Evolutionary conservation across 1,284 basidiomycete species (phyloP), one percentile per base, ranked within the genome.

Genomic region (Naganishia liquefaciens): DNA sequence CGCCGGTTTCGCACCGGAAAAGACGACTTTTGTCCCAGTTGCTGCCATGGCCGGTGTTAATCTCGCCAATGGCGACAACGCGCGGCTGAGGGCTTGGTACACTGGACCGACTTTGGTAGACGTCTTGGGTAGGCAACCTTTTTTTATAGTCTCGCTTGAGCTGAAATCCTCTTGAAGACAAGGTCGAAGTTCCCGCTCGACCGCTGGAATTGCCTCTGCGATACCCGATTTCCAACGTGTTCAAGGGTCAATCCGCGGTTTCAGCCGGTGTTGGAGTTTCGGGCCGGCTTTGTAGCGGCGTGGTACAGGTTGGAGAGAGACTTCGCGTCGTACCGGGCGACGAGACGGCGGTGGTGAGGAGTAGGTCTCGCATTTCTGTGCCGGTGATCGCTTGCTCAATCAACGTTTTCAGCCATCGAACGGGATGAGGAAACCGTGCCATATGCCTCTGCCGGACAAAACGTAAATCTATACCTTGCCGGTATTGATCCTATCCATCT

Each of bases 201-300:
- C 88, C 91, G 60, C 85, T 94, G 64, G 83, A 84, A 7, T 83
- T 86, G 0, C 88, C 94, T 0, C 77, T 97, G 42, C 86, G 96
- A 25, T 83, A 98, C 63, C 95, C 95, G 0, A 85, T 99, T 23
- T 90, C 92, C 15, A 99, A 99, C 76, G 91, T 98, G 2, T 99
- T 96, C 84, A 93, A 88, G 77, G 90, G 90, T 27, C 86, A 89
- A 72, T 86, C 88, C 7, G 87, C 90, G 4, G 77, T 84, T 10
- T 81, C 84, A 2, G 82, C 82, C 0, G 91, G 91, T 19, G 85
- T 87, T 0, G 90, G 88, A 1, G 87, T 96, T 0, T 86, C 88
- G 27, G 96, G 95, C n/a, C 82, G 94, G 40, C 81, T 99, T 39
- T 89, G 88, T 66, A 87, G 87, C 50, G 95, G 95, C 13, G 82